phyloP scores from a whole-genome alignment of 495 filamentous ascomycete species.

The Xylaria intraflava region DNA sequence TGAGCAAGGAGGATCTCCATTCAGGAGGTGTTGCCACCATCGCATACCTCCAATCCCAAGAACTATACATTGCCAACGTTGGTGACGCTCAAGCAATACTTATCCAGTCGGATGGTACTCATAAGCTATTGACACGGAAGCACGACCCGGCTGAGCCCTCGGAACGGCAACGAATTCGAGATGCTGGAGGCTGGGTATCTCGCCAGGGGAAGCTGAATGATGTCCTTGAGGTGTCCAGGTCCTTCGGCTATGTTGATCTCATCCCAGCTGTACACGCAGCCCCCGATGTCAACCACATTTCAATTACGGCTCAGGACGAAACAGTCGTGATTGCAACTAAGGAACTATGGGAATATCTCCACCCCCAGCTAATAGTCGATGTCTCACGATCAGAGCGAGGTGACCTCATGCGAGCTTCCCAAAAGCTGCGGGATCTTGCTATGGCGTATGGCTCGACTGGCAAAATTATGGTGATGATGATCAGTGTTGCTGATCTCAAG shows the following conservation, averaged over 20 bases:
- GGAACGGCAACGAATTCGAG: constrained; percentile 83
- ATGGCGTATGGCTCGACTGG: constrained; percentile 87
- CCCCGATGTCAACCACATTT: constrained; percentile 71
- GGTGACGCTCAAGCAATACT: constrained; percentile 93
- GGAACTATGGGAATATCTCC: constrained; percentile 91
- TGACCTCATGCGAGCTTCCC: constrained; percentile 93
- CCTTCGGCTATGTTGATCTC: constrained; percentile 88
- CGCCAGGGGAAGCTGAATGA: constrained; percentile 92
- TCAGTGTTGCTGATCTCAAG: constrained; percentile 85
- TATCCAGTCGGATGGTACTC: constrained; percentile 75
- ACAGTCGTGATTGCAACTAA: constrained; percentile 85
- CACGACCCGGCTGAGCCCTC: constrained; percentile 82
- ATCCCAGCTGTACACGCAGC: constrained; percentile 92
- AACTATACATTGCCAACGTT: constrained; percentile 90
- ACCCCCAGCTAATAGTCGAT: constrained; percentile 84
- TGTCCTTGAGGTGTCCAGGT: constrained; percentile 79
- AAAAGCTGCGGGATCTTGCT: constrained; percentile 89
- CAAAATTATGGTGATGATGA: constrained; percentile 98
- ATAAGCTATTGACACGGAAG: constrained; percentile 75
- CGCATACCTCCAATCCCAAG: constrained; percentile 78
- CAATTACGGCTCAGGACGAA: constrained; percentile 83
- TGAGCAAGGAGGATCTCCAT: constrained; percentile 80
- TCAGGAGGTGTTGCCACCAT: constrained; percentile 91
- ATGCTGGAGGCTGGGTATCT: constrained; percentile 92
- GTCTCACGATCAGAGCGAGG: constrained; percentile 71